Percentiles rank a stretch among this genome's conserved stretches.
phyloP scores from a whole-genome alignment of 495 filamentous ascomycete genomes.

The Penicilliopsis zonata region DNA sequence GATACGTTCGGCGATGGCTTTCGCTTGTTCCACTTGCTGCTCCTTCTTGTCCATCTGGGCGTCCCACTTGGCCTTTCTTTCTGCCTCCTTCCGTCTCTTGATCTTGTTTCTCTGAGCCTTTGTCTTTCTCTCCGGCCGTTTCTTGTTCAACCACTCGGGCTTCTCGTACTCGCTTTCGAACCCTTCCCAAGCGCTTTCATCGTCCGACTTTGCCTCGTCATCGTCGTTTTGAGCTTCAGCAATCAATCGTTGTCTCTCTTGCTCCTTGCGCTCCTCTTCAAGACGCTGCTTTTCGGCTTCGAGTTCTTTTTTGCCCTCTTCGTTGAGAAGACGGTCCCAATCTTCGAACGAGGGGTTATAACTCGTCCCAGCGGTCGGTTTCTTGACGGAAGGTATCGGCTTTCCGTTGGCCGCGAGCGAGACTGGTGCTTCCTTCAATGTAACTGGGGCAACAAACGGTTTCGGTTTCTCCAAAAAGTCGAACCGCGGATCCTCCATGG shows the following conservation, averaged over 20 bases:
- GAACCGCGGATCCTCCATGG: constrained; percentile 36
- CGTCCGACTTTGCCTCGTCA: constrained; percentile 60
- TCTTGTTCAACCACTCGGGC: constrained; percentile 50
- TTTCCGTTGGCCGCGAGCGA: constrained; percentile 72
- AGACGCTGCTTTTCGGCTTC: constrained; percentile 69
- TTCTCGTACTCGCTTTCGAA: constrained; percentile 60
- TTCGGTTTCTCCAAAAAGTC: constrained; percentile 52
- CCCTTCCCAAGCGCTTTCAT: constrained; percentile 83
- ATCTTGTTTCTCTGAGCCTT: constrained; percentile 76
- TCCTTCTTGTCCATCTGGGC: constrained; percentile 57
- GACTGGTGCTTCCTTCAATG: constrained; percentile 63
- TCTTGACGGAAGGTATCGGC: constrained; percentile 60
- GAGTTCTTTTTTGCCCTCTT: constrained; percentile 66
- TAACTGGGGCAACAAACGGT: constrained; percentile 58
- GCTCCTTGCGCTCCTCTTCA: constrained; percentile 51
- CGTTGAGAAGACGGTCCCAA: constrained; percentile 61
- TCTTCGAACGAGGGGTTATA: constrained; percentile 86
- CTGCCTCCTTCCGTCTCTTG: constrained; percentile 76
- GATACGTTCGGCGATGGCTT: constrained; percentile 51
- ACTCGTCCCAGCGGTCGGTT: constrained; percentile 68
- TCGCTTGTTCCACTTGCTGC: constrained; percentile 50
- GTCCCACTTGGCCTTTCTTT: constrained; percentile 58
- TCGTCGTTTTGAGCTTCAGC: constrained; percentile 54
- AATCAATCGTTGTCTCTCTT: constrained; percentile 33
- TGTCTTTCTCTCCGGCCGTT: constrained; percentile 71